Base-by-base conservation (phyloP, 495 filamentous ascomycete species). In the Talaromyces stipitatus region DNA sequence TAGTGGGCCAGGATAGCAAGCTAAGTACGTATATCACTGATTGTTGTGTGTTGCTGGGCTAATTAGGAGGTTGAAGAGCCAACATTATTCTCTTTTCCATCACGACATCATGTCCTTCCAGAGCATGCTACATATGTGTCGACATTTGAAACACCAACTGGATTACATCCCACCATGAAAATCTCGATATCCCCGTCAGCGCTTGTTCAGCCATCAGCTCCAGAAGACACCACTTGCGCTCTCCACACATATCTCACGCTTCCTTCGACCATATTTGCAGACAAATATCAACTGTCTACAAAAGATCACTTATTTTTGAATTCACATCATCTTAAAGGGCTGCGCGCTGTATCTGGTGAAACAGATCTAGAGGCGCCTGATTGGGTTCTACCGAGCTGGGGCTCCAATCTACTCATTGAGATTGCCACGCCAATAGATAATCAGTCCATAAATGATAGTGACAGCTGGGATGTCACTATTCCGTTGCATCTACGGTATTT, bases 291-390 rank as follows among this genome's bases (percentile, higher is more conserved):
- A 62, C 80, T 95, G 56, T 81, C 74, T 38, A 73, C 77, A 4
- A 67, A 67, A 11, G 88, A 92, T 67, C 69, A 76, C 6, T 76
- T 92, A 33, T 87, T 90, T 71, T 78, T 92, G 30, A 59, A 80
- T 18, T 89, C 88, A 2, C 89, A 95, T 50, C 87, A 91, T 62
- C 73, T 98, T 46, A 77, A 75, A 23, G 70, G 78, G 0, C 69
- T 97, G 38, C 83, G 81, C 38, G 82, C 83, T 54, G 78, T 89
- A 46, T 81, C 84, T 33, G 85, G 90, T 38, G 90, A 90, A 43
- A 90, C 90, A 3, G 94, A 97, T 61, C 90, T 98, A 48, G 94
- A 98, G 71, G 90, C 90, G 0, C 94, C 94, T 9, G 85, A 86
- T 60, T 98, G 94, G 78, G 82, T 83, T 10, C 75, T 89, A 43